Evolutionary conservation across 306 rosid species (phyloP).

Genomic region (Acacia confusa): DNA sequence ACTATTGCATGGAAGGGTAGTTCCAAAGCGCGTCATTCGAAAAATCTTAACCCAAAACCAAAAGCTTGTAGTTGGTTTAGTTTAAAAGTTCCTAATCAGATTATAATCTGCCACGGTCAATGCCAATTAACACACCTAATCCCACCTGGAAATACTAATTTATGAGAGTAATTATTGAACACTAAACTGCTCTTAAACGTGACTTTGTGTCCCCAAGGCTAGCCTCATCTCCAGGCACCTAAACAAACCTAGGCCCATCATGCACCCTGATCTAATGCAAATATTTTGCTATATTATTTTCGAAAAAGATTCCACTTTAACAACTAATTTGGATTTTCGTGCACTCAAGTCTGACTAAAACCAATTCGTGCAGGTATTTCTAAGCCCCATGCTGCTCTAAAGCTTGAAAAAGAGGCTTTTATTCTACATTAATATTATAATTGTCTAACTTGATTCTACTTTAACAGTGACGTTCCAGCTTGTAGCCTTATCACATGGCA

Average conservation of each 20-base stretch:
- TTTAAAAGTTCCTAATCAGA: constrained; percentile 29
- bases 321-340: constrained; percentile 52
- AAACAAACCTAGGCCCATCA: constrained; percentile 10
- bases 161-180: constrained; percentile 23
- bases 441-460: constrained; percentile 7
- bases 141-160: constrained; percentile 31
- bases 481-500: constrained; percentile 37
- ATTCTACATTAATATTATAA: constrained; percentile 18
- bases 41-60: not conserved
- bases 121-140: constrained; percentile 31
- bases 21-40: not conserved
- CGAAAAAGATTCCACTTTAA: constrained; percentile 24
- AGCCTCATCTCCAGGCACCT: constrained; percentile 32
- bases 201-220: constrained; percentile 26
- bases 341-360: constrained; percentile 42
- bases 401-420: not conserved
- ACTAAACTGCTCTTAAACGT: constrained; percentile 17
- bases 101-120: constrained; percentile 25
- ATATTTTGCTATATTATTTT: constrained; percentile 25
- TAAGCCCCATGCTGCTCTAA: constrained; percentile 25
- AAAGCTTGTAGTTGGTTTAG: not conserved
- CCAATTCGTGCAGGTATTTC: constrained; percentile 4
- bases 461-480: constrained; percentile 33
- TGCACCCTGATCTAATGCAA: constrained; percentile 17
- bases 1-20: not conserved